Base-by-base conservation (phyloP, 257 asterid species). In the Mitragyna speciosa region DNA sequence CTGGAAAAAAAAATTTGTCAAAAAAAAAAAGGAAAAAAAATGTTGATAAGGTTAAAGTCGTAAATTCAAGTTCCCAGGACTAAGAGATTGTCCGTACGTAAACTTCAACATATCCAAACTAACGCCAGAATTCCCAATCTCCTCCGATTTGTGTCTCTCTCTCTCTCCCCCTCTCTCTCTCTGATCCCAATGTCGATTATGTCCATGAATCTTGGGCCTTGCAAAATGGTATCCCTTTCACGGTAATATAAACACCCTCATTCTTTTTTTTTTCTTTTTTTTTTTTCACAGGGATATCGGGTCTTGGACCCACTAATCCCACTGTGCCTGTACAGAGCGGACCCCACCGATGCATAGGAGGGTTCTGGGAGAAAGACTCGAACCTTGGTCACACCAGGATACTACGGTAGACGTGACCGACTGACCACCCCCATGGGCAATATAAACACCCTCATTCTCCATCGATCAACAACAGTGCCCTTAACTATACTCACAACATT, bases 151-250 rank as follows among this genome's bases (percentile, higher is more conserved):
- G 24, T 65, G 73, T 54, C 52, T 48, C 2, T 30, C 20, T 61
- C 64, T 28, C 70, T 80, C 56, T 30, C 83, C n/a, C n/a, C n/a
- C 2, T 30, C 20, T 61, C 64, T 28, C 70, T 80, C 56, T 30
- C 83, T 26, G 75, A 80, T 80, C 80, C 83, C 83, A 51, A 75
- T 48, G 76, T 65, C 80, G 80, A 81, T 75, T 6, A 30, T 64
- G 65, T 45, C 84, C 80, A 54, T 28, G 84, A 67, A 81, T 75
- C 84, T 58, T 56, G 65, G 72, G 66, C 26, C 26, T 77, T 51
- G 63, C 70, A 39, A 33, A 59, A 22, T 24, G 41, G 78, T 39
- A 58, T 36, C 3, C 58, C 75, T 22, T 36, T 14, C 36, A 0
- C 1, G 20, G 56, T 30, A 54, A 31, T 9, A 20, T 5, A 33